Conservation (phyloP, 208 protist species). For the Crithidia mellificae region DNA sequence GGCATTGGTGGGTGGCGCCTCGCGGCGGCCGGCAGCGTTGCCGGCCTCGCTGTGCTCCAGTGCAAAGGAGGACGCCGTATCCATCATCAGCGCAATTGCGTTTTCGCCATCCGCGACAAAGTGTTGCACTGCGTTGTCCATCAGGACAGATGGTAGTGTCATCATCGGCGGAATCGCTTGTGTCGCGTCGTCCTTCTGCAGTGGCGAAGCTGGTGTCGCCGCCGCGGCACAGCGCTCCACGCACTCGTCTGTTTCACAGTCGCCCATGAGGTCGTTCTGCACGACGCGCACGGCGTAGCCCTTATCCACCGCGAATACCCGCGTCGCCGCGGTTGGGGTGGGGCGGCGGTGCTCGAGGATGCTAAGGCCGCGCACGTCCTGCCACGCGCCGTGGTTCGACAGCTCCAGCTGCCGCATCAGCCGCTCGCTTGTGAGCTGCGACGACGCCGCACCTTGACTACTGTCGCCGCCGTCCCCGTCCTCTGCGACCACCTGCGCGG, state of each 20-base stretch:
- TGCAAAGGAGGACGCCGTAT: slow-evolving; percentile 11
- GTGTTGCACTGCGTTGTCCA: slow-evolving; percentile 20
- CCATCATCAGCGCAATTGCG: slow-evolving; percentile 38
- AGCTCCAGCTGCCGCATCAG: slow-evolving; percentile 13
- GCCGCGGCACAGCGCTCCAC: slow-evolving; percentile 24
- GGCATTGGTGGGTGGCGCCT: neutral
- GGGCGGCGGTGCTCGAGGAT: slow-evolving; percentile 16
- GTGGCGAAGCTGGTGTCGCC: neutral
- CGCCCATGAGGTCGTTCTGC: slow-evolving; percentile 30
- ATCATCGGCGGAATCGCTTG: neutral
- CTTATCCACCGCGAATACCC: slow-evolving; percentile 25
- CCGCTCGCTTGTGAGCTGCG: neutral
- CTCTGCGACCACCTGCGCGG: neutral
- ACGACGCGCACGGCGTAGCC: slow-evolving; percentile 31
- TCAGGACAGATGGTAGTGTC: slow-evolving; percentile 32
- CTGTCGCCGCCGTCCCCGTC: too few species aligned
- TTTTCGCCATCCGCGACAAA: slow-evolving; percentile 43
- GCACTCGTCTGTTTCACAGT: slow-evolving; percentile 48
- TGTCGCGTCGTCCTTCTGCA: neutral
- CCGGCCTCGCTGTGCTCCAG: neutral
- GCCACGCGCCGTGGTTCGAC: slow-evolving; percentile 17
- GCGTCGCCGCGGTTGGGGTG: slow-evolving; percentile 10
- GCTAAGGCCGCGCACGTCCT: slow-evolving; percentile 11
- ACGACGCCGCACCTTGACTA: neutral
- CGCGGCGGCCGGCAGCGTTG: neutral